phyloP scores from a whole-genome alignment of 495 filamentous ascomycete species.

The Paragyromitra xinjiangensis region DNA sequence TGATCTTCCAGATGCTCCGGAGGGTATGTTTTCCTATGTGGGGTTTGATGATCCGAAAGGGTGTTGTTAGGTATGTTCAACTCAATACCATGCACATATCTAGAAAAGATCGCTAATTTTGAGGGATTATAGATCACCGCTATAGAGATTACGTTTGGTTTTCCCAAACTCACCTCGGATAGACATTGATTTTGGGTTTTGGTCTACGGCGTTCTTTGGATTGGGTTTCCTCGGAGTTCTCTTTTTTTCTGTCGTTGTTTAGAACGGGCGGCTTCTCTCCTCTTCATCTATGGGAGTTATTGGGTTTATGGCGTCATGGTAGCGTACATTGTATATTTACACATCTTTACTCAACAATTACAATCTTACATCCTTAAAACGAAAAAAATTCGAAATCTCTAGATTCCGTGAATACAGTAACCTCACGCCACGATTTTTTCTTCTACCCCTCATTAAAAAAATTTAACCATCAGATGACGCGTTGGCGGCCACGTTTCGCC shows the following conservation, averaged over 20 bases:
- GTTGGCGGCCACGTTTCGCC: not conserved
- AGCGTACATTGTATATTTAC: not conserved
- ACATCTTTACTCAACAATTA: not conserved
- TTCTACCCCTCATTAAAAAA: not conserved
- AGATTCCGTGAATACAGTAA: not conserved
- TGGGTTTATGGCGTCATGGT: not conserved
- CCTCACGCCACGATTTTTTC: not conserved
- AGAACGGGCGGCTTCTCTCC: not conserved
- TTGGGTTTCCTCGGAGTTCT: not conserved
- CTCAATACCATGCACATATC: not conserved
- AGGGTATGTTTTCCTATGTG: constrained; percentile 43
- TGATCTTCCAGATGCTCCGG: constrained; percentile 34
- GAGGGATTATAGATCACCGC: not conserved
- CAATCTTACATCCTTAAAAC: not conserved
- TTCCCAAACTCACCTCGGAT: not conserved
- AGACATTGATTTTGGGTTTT: not conserved
- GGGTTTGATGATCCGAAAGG: constrained; percentile 21
- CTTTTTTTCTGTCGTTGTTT: not conserved
- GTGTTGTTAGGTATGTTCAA: constrained; percentile 26
- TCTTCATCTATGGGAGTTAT: not conserved
- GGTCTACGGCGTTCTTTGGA: not conserved
- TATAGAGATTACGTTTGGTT: not conserved
- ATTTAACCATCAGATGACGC: not conserved
- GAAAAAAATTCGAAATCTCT: not conserved
- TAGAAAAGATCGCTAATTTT: not conserved